Base-by-base conservation (phyloP, 2,329 filamentous ascomycete species). In the Pezicula neosporulosa region DNA sequence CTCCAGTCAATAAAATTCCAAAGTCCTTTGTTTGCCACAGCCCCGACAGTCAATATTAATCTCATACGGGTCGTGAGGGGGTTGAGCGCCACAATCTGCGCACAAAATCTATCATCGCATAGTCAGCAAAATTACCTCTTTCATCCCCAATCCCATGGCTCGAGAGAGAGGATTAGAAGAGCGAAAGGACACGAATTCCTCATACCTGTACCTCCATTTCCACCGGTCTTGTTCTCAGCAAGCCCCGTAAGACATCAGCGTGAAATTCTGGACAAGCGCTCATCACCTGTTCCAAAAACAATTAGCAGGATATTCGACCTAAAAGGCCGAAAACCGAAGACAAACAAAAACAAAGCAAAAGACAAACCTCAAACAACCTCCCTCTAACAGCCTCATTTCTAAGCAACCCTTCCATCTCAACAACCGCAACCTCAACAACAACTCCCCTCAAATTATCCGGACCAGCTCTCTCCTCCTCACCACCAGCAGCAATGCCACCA, bases 21-120 rank as follows among this genome's bases (percentile, higher is more conserved):
- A 24, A 13, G 42, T 44, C 15, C 38, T 56, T 27, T 44, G 19
- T 36, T 49, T 19, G 2, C 57, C 56, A 49, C 60, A 62, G 6
- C n/a, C 33, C 24, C 51, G 53, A 42, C 60, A 62, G 6, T 38
- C 37, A 12, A 48, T 39, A 3, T 15, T 41, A 28, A 58, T 39
- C 10, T 49, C 47, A 48, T 60, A 62, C 3, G 47, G 47, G 24
- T 60, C 51, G 2, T 42, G 55, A 3, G 53, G 49, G 1, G 42
- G 37, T n/a, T 41, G 53, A 6, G 57, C 51, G 15, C 58, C 60
- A 52, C 60, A 62, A 5, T 60, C 50, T 8, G 52, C 45, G 45
- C 60, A 62, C 8, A 60, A 16, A 30, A 44, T 16, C 24, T 44
- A 27, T 3, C 6, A 33, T 33, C 9, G 6, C 30, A 33, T 10